Conservation (phyloP, 495 filamentous ascomycete genomes). For the Hypoxylon rickii region DNA sequence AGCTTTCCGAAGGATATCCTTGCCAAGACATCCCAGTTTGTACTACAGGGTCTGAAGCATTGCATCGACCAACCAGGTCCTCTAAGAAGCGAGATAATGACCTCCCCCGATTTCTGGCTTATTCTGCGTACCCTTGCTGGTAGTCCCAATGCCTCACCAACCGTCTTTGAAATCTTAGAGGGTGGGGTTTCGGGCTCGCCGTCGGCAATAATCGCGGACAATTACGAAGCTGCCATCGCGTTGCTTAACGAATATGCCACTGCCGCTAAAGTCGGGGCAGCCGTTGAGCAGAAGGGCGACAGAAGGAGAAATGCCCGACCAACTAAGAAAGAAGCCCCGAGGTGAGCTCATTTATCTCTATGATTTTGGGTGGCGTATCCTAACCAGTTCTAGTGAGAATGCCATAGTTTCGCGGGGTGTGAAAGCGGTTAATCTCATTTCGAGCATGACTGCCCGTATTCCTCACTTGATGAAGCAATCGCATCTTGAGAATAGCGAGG, state of each 20-base stretch:
- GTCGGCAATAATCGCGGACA: slow-evolving; percentile 86
- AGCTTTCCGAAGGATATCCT: slow-evolving; percentile 78
- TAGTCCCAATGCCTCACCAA: slow-evolving; percentile 67
- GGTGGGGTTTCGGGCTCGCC: slow-evolving; percentile 66
- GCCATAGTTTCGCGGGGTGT: slow-evolving; percentile 76
- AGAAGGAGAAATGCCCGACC: slow-evolving; percentile 57
- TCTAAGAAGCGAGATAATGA: slow-evolving; percentile 88
- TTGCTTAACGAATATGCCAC: slow-evolving; percentile 90
- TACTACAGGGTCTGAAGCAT: slow-evolving; percentile 76
- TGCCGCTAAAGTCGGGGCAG: slow-evolving; percentile 78
- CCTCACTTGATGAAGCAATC: slow-evolving; percentile 88
- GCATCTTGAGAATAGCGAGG: slow-evolving; percentile 86
- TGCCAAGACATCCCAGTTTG: slow-evolving; percentile 71
- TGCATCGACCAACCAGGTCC: slow-evolving; percentile 77
- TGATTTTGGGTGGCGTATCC: background rate
- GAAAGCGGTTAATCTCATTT: slow-evolving; percentile 79
- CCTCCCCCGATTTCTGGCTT: slow-evolving; percentile 96
- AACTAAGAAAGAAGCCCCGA: slow-evolving; percentile 60
- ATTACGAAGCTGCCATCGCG: slow-evolving; percentile 83
- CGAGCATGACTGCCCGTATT: slow-evolving; percentile 76
- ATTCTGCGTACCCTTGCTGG: slow-evolving; percentile 77
- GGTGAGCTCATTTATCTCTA: slow-evolving; percentile 45
- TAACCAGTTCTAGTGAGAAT: slow-evolving; percentile 59
- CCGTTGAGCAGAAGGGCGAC: slow-evolving; percentile 80
- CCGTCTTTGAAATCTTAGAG: slow-evolving; percentile 83